Conservation (phyloP, 306 rosid species). For the Vigna nakashimae region DNA sequence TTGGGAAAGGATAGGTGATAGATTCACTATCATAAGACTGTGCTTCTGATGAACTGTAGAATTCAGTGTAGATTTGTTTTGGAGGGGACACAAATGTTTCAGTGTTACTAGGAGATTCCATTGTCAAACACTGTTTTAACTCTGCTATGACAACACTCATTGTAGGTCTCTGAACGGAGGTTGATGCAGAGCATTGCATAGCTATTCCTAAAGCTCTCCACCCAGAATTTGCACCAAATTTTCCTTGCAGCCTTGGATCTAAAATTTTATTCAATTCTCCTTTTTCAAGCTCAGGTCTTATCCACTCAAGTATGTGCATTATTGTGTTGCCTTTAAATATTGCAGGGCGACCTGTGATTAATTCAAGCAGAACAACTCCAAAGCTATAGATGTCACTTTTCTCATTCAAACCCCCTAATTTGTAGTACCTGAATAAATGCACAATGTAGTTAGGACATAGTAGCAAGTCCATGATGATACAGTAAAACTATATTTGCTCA, state of each 20-base stretch:
- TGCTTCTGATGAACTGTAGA: conserved; percentile 47
- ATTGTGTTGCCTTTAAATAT: conserved; percentile 48
- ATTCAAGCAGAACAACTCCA: conserved; percentile 65
- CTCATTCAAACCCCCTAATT: conserved; percentile 54
- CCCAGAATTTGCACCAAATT: conserved; percentile 47
- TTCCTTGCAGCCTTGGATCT: conserved; percentile 59
- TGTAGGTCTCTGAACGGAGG: conserved; percentile 59
- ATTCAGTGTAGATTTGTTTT: conserved; percentile 24
- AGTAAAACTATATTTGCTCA: no score
- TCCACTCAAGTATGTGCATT: conserved; percentile 59
- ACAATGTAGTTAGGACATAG: neutral
- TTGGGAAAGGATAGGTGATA: conserved; percentile 48
- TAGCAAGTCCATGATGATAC: neutral
- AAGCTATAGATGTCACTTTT: conserved; percentile 74
- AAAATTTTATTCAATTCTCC: conserved; percentile 46
- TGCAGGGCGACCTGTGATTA: conserved; percentile 67
- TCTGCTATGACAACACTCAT: conserved; percentile 61
- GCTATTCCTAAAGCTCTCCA: conserved; percentile 61
- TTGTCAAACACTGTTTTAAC: conserved; percentile 53
- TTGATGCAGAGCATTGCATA: conserved; percentile 55
- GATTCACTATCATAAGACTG: conserved; percentile 49
- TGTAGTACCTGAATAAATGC: conserved; percentile 56
- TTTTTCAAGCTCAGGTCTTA: conserved; percentile 46
- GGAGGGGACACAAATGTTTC: conserved; percentile 41
- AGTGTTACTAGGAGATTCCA: conserved; percentile 43